Percentiles rank a stretch among this genome's conserved stretches.
phyloP scores from a whole-genome alignment of 2,329 filamentous ascomycete genomes.

The Myriosclerotinia scirpicola region DNA sequence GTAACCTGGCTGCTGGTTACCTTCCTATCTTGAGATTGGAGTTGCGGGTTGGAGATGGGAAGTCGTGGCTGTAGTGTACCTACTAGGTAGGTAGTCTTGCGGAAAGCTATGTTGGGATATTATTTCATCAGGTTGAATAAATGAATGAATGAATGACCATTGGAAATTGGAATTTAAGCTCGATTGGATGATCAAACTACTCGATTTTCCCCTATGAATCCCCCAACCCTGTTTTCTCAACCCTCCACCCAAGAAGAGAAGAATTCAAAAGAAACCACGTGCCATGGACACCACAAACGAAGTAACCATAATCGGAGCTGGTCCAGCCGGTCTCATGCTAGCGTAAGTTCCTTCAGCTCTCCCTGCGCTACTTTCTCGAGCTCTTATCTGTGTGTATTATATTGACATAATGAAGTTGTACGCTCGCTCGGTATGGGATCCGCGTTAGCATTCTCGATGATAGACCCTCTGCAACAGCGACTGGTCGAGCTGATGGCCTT shows the following conservation, averaged over 20 bases:
- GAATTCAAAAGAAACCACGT: background rate
- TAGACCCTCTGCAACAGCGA: constrained; percentile 60
- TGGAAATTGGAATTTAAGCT: background rate
- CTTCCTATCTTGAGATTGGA: too few relatives aligned
- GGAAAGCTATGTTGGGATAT: background rate
- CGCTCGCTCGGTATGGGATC: constrained; percentile 57
- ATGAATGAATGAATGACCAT: background rate
- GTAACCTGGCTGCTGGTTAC: background rate
- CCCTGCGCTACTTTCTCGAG: background rate
- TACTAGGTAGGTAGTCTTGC: background rate
- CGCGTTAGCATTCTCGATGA: constrained; percentile 67
- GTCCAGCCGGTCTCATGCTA: constrained; percentile 47
- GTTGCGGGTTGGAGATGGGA: too few relatives aligned
- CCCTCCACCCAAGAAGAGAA: background rate
- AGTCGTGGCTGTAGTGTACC: too few relatives aligned
- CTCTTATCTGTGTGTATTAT: background rate
- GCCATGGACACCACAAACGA: constrained; percentile 25
- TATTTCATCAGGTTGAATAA: too few relatives aligned
- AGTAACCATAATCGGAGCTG: constrained; percentile 44
- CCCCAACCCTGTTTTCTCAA: too few relatives aligned
- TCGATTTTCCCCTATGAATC: too few relatives aligned
- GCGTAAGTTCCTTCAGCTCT: constrained; percentile 29
- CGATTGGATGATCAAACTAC: too few relatives aligned
- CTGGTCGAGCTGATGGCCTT: constrained; percentile 63
- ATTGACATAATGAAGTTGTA: constrained; percentile 53